A percentile compares a stretch with the other conserved stretches of the same genome.
Evolutionary conservation across 2,329 filamentous ascomycete genomes (phyloP).

Genomic region (Diaporthe nobilis): DNA sequence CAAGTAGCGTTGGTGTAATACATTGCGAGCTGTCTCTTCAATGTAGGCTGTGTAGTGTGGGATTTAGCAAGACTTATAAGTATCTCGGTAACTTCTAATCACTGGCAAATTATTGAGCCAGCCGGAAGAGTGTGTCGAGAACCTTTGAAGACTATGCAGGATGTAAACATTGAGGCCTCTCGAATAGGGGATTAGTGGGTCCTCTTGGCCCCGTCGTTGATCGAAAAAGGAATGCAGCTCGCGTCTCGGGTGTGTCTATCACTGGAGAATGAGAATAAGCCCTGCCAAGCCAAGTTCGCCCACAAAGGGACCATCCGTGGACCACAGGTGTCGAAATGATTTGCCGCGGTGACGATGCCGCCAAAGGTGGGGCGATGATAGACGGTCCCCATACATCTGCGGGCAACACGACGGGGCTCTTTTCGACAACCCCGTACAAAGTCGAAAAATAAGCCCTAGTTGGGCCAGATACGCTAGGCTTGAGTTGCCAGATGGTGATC

Average conservation of each 20-base stretch:
- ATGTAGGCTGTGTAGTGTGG: neutral
- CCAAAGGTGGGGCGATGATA: neutral
- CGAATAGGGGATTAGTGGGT: conserved; percentile 21
- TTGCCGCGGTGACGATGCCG: neutral
- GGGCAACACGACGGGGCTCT: neutral
- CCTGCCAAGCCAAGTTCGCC: neutral
- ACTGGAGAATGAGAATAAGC: conserved; percentile 6
- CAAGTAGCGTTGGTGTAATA: neutral
- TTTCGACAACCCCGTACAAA: neutral
- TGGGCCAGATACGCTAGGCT: conserved; percentile 1
- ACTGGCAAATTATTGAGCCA: neutral
- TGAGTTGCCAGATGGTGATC: conserved; percentile 27
- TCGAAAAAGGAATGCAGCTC: neutral
- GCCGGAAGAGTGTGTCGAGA: neutral
- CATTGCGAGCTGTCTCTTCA: neutral
- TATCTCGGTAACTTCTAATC: neutral
- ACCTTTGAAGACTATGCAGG: neutral
- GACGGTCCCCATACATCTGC: conserved; percentile 1
- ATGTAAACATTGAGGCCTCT: neutral
- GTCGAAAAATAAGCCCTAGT: neutral
- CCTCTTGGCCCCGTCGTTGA: neutral
- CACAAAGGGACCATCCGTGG: neutral
- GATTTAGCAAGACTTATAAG: neutral
- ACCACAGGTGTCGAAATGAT: neutral
- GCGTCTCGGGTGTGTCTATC: neutral